phyloP scores from a whole-genome alignment of 331 rosid species.

The Erythrophleum ivorense region DNA sequence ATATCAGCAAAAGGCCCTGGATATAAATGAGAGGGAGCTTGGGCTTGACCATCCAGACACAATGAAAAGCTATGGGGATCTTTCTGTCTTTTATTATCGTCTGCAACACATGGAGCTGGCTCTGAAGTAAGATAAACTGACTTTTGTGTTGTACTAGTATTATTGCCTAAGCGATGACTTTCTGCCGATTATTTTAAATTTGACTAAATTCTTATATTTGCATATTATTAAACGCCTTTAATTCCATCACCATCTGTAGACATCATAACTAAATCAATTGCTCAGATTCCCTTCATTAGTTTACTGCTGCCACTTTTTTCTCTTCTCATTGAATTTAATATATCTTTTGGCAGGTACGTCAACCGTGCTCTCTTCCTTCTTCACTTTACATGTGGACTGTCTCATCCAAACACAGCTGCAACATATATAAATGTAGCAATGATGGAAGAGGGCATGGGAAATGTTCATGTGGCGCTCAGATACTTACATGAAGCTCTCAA shows the following conservation, averaged over 20 bases:
- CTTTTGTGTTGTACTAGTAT: constrained; percentile 19
- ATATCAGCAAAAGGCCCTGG: constrained; percentile 95
- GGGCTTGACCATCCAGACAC: constrained; percentile 99
- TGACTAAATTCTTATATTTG: constrained; percentile 13
- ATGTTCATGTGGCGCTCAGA: constrained; percentile 94
- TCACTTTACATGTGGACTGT: constrained; percentile 91
- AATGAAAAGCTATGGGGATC: constrained; percentile 99
- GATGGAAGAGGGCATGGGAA: constrained; percentile 99
- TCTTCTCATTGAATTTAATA: constrained; percentile 42
- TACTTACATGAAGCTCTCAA: constrained; percentile 97
- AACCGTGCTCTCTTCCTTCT: constrained; percentile 96
- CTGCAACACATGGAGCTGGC: constrained; percentile 96
- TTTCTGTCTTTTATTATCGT: constrained; percentile 94
- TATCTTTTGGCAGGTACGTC: constrained; percentile 68
- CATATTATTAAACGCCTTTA: not conserved
- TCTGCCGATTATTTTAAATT: constrained; percentile 35
- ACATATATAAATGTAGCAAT: constrained; percentile 96
- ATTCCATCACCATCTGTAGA: not conserved
- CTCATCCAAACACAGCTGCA: constrained; percentile 98
- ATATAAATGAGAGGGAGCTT: constrained; percentile 93
- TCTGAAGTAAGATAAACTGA: constrained; percentile 70
- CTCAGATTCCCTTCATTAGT: not conserved
- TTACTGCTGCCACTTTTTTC: constrained; percentile 14
- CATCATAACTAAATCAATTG: not conserved
- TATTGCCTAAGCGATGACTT: constrained; percentile 22